Evolutionary conservation across 257 asterid species (phyloP).

Genomic region (Solanum appendiculatum): DNA sequence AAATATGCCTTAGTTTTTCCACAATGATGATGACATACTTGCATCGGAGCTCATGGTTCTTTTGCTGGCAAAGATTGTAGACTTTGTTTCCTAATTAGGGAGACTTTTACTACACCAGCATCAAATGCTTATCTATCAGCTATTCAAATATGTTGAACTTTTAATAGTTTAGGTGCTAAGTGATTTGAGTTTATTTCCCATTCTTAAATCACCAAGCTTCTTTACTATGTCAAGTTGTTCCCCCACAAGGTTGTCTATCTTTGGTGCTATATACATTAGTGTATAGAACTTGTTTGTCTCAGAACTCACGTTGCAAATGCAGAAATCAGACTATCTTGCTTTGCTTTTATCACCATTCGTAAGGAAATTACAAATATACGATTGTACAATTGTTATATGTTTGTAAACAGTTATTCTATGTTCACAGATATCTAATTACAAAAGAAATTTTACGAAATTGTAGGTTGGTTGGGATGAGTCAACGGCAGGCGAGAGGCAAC

Average conservation of each 20-base stretch:
- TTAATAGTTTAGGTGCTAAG: background rate
- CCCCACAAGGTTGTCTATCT: background rate
- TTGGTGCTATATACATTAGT: background rate
- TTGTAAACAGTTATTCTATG: background rate
- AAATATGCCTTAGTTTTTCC: background rate
- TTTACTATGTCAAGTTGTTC: background rate
- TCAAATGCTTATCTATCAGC: background rate
- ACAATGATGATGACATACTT: background rate
- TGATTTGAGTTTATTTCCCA: background rate
- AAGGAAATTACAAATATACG: background rate
- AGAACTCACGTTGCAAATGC: background rate
- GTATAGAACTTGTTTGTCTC: background rate
- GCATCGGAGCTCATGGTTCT: background rate
- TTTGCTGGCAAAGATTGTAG: background rate
- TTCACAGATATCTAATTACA: background rate
- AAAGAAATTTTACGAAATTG: background rate
- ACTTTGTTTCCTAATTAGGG: background rate
- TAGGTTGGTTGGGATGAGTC: slow-evolving; percentile 99
- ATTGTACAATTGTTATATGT: background rate
- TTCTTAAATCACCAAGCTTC: background rate
- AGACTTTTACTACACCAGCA: background rate
- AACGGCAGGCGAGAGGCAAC: slow-evolving; percentile 96
- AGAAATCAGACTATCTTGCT: background rate
- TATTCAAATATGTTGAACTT: background rate
- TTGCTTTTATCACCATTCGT: background rate